Base-by-base conservation (phyloP, 2,329 filamentous ascomycete species). In the Sporothrix inflata region DNA sequence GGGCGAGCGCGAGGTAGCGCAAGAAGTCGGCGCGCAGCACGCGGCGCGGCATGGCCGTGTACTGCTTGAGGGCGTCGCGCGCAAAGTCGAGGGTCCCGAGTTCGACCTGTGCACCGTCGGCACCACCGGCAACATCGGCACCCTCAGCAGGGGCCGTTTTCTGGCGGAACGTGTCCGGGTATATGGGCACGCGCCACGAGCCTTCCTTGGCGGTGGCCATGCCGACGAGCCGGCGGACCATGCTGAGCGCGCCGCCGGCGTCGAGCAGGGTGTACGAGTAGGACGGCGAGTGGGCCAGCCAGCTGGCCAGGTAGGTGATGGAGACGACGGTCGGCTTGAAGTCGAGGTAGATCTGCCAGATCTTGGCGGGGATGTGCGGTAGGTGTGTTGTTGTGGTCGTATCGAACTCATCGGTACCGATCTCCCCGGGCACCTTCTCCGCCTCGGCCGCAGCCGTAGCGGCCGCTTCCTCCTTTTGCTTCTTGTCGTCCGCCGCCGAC, bases 1-100 rank as follows among this genome's bases (percentile, higher is more conserved):
- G 73, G 3, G 72, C 70, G 16, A 79, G 77, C 19, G 79, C 61
- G 4, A 79, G 74, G 70, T 79, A 79, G n/a, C 78, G 77, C 30
- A 79, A 71, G 53, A 79, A 72, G 67, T 79, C 77, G 49, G 74
- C 74, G 21, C 75, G 73, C 67, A 75, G 68, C 11, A 75, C 73
- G 19, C 74, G 72, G 11, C 74, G 74, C 67, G 74, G 69, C 73
- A 76, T 74, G 49, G 65, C 71, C 6, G 69, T 66, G 67, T 74
- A 76, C 49, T 74, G 73, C 47, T n/a, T 14, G n/a, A 74, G 51
- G 14, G 71, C 72, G 42, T 75, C 66, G n/a, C 53, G 66, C 19
- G 72, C 72, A 45, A 72, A 74, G 9, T 19, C 65, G 12, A 74
- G 70, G 5, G 47, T 24, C 4, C 57, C 27, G 38, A 65, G 11